Evolutionary conservation across 1,284 basidiomycete genomes (phyloP).

Genomic region (Heterobasidion occidentale): DNA sequence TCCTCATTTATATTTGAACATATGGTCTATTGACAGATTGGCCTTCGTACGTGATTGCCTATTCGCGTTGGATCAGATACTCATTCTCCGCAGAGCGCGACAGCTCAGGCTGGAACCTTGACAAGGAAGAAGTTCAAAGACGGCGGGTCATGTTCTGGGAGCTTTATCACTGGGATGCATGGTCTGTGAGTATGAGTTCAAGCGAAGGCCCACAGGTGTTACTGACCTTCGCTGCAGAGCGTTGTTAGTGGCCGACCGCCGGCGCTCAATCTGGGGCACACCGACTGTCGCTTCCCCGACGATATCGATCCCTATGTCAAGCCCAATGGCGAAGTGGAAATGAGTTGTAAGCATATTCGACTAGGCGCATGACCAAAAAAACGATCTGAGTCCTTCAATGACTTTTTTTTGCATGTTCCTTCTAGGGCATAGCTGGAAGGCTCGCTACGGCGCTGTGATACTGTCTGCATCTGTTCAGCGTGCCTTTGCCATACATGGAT

Average conservation of each 20-base stretch:
- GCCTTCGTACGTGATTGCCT: slow-evolving; percentile 33
- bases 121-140: slow-evolving; percentile 38
- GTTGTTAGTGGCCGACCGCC: slow-evolving; percentile 41
- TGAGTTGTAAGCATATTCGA: slow-evolving; percentile 32
- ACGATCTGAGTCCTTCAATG: neutral
- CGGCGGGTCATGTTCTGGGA: slow-evolving; percentile 50
- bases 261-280: slow-evolving; percentile 33
- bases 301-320: slow-evolving; percentile 26
- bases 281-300: slow-evolving; percentile 44
- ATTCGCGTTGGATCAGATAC: too few species aligned
- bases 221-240: slow-evolving; percentile 21
- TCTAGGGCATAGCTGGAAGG: slow-evolving; percentile 41
- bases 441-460: slow-evolving; percentile 36
- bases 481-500: slow-evolving; percentile 29
- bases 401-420: neutral
- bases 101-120: slow-evolving; percentile 39
- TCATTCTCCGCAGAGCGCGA: slow-evolving; percentile 36
- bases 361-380: neutral
- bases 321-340: slow-evolving; percentile 25
- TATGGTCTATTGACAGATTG: slow-evolving; percentile 26
- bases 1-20: slow-evolving; percentile 1
- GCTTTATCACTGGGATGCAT: slow-evolving; percentile 40
- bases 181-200: slow-evolving; percentile 29
- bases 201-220: neutral
- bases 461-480: slow-evolving; percentile 34